A percentile compares a stretch with the other conserved stretches of the same genome.
Conservation (phyloP, 805 yeast genomes). For the Barnettozyma californica region DNA sequence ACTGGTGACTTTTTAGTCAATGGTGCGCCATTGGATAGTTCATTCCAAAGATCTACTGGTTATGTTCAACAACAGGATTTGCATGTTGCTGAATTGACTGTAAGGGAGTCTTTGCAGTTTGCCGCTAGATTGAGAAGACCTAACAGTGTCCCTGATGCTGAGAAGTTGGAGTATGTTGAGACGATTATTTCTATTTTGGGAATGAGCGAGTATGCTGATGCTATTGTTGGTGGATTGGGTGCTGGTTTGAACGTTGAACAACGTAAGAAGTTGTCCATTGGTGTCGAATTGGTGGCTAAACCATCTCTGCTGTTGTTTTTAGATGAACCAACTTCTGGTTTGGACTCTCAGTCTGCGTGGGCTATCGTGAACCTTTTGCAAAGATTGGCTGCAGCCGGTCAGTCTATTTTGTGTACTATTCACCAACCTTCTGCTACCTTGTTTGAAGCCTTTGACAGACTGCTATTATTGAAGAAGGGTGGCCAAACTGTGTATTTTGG, state of each 20-base stretch:
- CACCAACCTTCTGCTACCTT: constrained; percentile 52
- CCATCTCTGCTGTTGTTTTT: constrained; percentile 51
- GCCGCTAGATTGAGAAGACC: constrained; percentile 66
- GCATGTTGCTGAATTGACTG: constrained; percentile 57
- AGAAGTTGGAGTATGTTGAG: constrained; percentile 59
- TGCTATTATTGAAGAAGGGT: constrained; percentile 51
- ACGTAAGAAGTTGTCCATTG: constrained; percentile 55
- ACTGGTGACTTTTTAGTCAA: constrained; percentile 35
- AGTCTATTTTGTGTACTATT: constrained; percentile 63
- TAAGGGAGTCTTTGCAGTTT: constrained; percentile 61
- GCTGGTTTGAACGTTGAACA: constrained; percentile 58
- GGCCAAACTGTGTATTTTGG: constrained; percentile 73
- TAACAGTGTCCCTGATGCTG: constrained; percentile 38
- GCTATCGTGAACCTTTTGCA: constrained; percentile 51
- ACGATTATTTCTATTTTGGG: constrained; percentile 54
- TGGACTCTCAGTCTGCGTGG: constrained; percentile 62
- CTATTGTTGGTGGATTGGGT: constrained; percentile 65
- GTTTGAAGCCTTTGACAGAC: constrained; percentile 14
- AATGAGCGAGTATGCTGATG: constrained; percentile 58
- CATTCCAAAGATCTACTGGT: constrained; percentile 62
- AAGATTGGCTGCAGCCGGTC: constrained; percentile 49
- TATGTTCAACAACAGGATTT: constrained; percentile 31
- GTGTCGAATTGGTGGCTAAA: constrained; percentile 58
- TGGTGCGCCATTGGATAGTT: constrained; percentile 48
- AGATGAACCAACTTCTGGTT: constrained; percentile 65